Evolutionary conservation across 352 stramenopile genomes (phyloP).

Genomic region (Blastocystis sp.): DNA sequence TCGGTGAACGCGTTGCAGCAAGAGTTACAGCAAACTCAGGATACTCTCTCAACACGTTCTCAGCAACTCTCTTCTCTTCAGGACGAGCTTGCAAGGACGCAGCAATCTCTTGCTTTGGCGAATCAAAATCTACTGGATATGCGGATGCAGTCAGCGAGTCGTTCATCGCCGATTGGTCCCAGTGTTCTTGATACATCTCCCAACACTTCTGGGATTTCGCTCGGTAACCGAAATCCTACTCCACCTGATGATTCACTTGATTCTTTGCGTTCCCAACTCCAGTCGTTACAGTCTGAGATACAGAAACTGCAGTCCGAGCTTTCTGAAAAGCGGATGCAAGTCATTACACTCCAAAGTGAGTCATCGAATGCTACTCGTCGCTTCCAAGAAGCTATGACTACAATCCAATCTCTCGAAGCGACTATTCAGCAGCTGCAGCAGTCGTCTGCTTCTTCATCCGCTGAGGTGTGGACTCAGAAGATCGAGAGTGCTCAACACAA

Average conservation of each 20-base stretch:
- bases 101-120: background rate
- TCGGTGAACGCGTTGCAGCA: background rate
- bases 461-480: background rate
- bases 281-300: background rate
- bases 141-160: background rate
- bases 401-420: background rate
- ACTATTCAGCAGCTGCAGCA: background rate
- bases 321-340: background rate
- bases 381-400: background rate
- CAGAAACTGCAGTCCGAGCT: background rate
- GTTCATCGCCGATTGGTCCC: background rate
- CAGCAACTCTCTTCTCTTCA: background rate
- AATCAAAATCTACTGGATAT: background rate
- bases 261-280: background rate
- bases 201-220: background rate
- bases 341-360: background rate
- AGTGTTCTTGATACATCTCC: background rate
- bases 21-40: background rate
- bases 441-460: background rate
- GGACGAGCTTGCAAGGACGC: background rate
- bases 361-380: background rate
- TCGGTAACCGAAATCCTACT: background rate
- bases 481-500: background rate
- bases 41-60: background rate
- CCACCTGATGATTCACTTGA: background rate